Evolutionary conservation across 2,329 filamentous ascomycete species (phyloP).

Genomic region (Fulvia fulva): DNA sequence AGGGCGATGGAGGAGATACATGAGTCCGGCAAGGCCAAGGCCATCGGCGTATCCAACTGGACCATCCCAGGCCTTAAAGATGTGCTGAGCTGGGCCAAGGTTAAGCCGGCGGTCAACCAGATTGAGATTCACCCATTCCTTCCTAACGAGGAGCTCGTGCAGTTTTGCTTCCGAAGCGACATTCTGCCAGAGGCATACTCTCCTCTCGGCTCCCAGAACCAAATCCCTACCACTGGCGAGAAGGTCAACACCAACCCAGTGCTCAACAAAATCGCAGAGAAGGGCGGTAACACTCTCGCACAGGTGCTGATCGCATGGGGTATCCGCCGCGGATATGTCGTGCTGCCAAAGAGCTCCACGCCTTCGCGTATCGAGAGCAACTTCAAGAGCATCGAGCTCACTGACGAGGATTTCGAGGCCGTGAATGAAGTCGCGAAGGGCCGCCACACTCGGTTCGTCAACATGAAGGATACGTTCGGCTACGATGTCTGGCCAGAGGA

Average conservation of each 20-base stretch:
- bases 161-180: slow-evolving; percentile 54
- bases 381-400: slow-evolving; percentile 58
- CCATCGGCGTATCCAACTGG: slow-evolving; percentile 54
- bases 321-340: slow-evolving; percentile 61
- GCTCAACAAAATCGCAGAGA: slow-evolving; percentile 56
- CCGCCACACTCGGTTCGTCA: slow-evolving; percentile 68
- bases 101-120: slow-evolving; percentile 44
- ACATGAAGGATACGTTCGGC: slow-evolving; percentile 78
- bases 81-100: slow-evolving; percentile 41
- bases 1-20: slow-evolving; percentile 59
- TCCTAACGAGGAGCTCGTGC: slow-evolving; percentile 58
- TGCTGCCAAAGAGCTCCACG: slow-evolving; percentile 67
- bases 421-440: slow-evolving; percentile 62
- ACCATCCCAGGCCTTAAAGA: slow-evolving; percentile 41
- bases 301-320: slow-evolving; percentile 65
- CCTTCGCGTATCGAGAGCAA: slow-evolving; percentile 65
- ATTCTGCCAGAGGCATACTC: slow-evolving; percentile 55
- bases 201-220: slow-evolving; percentile 64
- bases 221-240: slow-evolving; percentile 65
- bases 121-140: slow-evolving; percentile 54
- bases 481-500: slow-evolving; percentile 59
- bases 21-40: slow-evolving; percentile 50
- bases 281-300: slow-evolving; percentile 55
- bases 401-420: slow-evolving; percentile 52
- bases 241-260: slow-evolving; percentile 58